A percentile compares a stretch with the other conserved stretches of the same genome.
Conservation (phyloP, 495 filamentous ascomycete genomes). For the Talaromyces trachyspermus region DNA sequence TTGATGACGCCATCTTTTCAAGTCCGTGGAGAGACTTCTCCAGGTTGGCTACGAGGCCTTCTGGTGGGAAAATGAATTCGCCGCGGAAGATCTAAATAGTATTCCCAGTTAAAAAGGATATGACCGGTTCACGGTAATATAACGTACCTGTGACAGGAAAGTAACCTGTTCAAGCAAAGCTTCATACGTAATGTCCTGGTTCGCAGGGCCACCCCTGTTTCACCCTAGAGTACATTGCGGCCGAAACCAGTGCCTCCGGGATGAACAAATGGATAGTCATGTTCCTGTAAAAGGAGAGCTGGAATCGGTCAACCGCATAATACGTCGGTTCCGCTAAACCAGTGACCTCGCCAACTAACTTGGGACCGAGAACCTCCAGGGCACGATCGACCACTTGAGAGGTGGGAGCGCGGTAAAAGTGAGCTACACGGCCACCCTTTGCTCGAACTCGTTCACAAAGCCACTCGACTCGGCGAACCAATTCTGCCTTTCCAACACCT, state of each 20-base stretch:
- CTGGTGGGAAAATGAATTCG: slow-evolving; percentile 93
- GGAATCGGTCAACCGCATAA: slow-evolving; percentile 91
- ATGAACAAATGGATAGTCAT: slow-evolving; percentile 99
- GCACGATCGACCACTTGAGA: slow-evolving; percentile 80
- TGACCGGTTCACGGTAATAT: neutral
- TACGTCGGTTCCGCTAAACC: slow-evolving; percentile 82
- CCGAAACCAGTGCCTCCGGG: slow-evolving; percentile 79
- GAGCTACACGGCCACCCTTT: slow-evolving; percentile 84
- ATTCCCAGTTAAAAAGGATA: neutral
- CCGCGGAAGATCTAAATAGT: slow-evolving; percentile 68
- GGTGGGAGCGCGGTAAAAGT: slow-evolving; percentile 76
- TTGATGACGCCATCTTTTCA: slow-evolving; percentile 75
- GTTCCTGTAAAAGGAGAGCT: slow-evolving; percentile 95
- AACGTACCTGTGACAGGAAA: slow-evolving; percentile 68
- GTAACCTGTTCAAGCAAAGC: slow-evolving; percentile 67
- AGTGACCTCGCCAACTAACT: slow-evolving; percentile 71
- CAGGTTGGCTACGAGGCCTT: slow-evolving; percentile 71
- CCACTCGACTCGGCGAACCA: slow-evolving; percentile 86
- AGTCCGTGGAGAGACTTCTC: slow-evolving; percentile 68
- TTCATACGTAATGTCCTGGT: slow-evolving; percentile 69
- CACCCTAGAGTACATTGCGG: slow-evolving; percentile 79
- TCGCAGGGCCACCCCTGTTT: slow-evolving; percentile 73
- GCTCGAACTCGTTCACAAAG: slow-evolving; percentile 72
- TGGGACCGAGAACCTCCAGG: slow-evolving; percentile 81
- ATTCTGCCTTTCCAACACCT: slow-evolving; percentile 79